These are phyloP conservation scores for Taiwanofungus camphoratus DNA, from an alignment of 1,284 basidiomycete species.

Conservation along the genomic window DNA sequence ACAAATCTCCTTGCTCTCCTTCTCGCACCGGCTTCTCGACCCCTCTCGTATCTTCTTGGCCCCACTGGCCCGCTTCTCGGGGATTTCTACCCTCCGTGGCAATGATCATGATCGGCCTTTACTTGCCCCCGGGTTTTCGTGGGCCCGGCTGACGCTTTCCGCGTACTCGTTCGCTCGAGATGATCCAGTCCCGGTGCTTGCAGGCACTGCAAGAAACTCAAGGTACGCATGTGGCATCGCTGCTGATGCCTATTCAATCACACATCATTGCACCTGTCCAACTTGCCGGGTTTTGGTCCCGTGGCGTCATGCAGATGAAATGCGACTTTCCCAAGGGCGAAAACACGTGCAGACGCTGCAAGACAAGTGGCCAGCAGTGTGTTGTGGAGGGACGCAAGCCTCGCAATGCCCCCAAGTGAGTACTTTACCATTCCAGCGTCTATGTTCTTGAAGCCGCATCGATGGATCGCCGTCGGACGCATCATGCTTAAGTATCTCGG, in stretches of 20 bases:
- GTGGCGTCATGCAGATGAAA: constrained; percentile 54
- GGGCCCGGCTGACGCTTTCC: background rate
- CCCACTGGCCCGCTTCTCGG: background rate
- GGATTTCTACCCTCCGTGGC: background rate
- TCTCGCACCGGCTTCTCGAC: background rate
- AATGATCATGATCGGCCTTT: background rate
- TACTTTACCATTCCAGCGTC: constrained; percentile 25
- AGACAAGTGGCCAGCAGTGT: constrained; percentile 60
- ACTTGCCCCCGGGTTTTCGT: constrained; percentile 5
- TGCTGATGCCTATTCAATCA: constrained; percentile 1
- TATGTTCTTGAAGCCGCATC: constrained; percentile 3
- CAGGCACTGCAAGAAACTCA: constrained; percentile 77
- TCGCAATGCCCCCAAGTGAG: constrained; percentile 72
- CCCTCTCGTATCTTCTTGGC: background rate
- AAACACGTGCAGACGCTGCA: constrained; percentile 69
- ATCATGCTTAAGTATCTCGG: constrained; percentile 5
- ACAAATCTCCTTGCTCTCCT: background rate
- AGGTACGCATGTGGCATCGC: constrained; percentile 43
- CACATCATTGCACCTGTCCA: constrained; percentile 10
- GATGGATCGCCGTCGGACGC: background rate
- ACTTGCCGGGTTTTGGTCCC: constrained; percentile 10
- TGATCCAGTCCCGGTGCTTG: constrained; percentile 65
- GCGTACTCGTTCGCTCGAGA: constrained; percentile 3
- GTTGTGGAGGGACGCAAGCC: constrained; percentile 77
- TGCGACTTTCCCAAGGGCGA: constrained; percentile 67